Evolutionary conservation across 306 rosid species (phyloP).

Genomic region (Cucurbita ficifolia): DNA sequence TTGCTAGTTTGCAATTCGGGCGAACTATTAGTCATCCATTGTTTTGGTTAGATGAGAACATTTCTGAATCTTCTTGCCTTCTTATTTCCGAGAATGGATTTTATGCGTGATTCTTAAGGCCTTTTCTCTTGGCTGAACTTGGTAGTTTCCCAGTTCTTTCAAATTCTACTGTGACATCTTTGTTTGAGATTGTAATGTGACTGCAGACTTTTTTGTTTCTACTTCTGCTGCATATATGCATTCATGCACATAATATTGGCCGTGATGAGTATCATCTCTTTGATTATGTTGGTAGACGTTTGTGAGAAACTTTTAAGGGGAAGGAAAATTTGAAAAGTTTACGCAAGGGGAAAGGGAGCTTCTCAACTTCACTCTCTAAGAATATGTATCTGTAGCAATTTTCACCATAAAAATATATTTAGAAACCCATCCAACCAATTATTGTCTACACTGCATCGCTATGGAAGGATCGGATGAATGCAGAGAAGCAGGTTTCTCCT

Average conservation of each 20-base stretch:
- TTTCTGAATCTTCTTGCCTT: neutral
- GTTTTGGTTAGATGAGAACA: neutral
- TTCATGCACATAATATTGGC: neutral
- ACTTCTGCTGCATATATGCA: neutral
- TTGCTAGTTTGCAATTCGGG: neutral
- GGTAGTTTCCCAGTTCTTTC: neutral
- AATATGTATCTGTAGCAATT: neutral
- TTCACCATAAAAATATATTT: neutral
- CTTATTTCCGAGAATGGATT: neutral
- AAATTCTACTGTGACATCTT: neutral
- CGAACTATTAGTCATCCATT: neutral
- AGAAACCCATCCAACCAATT: neutral
- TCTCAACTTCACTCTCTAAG: neutral
- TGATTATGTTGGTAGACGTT: neutral
- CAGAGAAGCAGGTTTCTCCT: neutral
- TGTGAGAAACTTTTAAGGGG: neutral
- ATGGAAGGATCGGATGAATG: neutral
- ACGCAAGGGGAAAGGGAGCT: neutral
- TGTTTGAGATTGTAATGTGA: neutral
- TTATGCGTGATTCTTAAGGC: neutral
- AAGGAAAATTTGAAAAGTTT: neutral
- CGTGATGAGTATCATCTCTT: neutral
- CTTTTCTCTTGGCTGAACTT: neutral
- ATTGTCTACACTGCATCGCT: neutral
- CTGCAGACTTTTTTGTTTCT: neutral